These are phyloP conservation scores for Oryza meridionalis DNA, from an alignment of 176 grass and related monocot genomes.

Conservation along the genomic window DNA sequence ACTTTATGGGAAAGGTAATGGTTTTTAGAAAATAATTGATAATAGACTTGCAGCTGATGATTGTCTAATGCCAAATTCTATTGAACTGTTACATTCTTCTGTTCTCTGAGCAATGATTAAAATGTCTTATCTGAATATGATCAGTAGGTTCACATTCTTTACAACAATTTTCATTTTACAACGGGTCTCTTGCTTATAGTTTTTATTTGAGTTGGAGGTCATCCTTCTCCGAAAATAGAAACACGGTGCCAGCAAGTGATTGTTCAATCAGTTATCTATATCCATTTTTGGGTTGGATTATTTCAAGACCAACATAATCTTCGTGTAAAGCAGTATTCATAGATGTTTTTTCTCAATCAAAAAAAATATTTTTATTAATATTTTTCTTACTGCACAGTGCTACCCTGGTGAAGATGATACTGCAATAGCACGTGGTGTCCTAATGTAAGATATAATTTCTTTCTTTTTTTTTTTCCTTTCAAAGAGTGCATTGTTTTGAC, in stretches of 20 bases:
- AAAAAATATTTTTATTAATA: constrained; percentile 28
- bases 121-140: neutral
- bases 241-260: neutral
- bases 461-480: constrained; percentile 6
- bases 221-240: constrained; percentile 16
- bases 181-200: constrained; percentile 20
- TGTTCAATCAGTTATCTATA: neutral
- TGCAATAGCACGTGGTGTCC: constrained; percentile 86
- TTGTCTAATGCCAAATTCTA: neutral
- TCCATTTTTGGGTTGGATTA: constrained; percentile 1
- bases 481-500: constrained; percentile 24
- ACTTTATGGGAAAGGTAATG: constrained; percentile 98
- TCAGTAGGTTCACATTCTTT: constrained; percentile 6
- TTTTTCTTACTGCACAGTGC: constrained; percentile 61
- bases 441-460: constrained; percentile 69
- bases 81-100: constrained; percentile 8
- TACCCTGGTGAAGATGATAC: constrained; percentile 97
- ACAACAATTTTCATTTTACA: constrained; percentile 5
- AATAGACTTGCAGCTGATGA: neutral
- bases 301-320: neutral
- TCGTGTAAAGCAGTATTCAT: neutral
- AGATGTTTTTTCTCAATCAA: constrained; percentile 1
- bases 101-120: constrained; percentile 5
- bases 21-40: constrained; percentile 16
- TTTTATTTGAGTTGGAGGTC: neutral